Base-by-base conservation (phyloP, 371 early-diverging fungal genomes). In the Dichotomocladium elegans region DNA sequence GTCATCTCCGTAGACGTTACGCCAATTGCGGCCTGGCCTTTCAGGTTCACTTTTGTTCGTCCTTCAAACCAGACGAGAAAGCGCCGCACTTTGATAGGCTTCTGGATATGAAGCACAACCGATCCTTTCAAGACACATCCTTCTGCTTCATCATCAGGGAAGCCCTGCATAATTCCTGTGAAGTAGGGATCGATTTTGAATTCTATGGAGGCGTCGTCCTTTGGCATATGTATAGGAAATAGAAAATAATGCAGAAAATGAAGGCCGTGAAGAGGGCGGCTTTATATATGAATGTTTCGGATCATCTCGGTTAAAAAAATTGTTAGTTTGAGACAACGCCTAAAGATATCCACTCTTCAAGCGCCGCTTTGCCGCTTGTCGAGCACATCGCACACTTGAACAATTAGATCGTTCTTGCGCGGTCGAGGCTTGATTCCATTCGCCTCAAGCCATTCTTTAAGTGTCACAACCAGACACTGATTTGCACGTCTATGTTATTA, bases 361-460 rank as follows among this genome's bases (percentile, higher is more conserved):
- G 42, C 41, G 14, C n/a, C 26, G 37, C 26, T 15, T 25, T 42
- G 42, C 15, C 42, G 19, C 41, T 55, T 37, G 41, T 40, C 42
- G 9, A 55, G 49, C 26, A 55, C 33, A 7, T 49, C 29, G 51
- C 51, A 44, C 5, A 84, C 69, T 35, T 76, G 77, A 27, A 45
- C 54, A 15, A 82, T 57, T 28, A 82, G 37, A 33, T 79, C 82
- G 0, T 68, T 77, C 62, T 87, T 87, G 60, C 59, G 69, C 4
- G 45, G 57, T 7, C 55, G 43, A 2, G 77, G 61, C 27, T 65
- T 63, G 9, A 65, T 29, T 9, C 74, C 74, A 9, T 65, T 62
- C 30, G 50, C 53, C 26, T 49, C 51, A 29, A 86, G 58, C 57
- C 78, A 88, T 15, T 55, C 74, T 47, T 70, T 83, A 41, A 88